Base-by-base conservation (phyloP, 805 yeast genomes). In the Yamadazyma paraphyllophila region DNA sequence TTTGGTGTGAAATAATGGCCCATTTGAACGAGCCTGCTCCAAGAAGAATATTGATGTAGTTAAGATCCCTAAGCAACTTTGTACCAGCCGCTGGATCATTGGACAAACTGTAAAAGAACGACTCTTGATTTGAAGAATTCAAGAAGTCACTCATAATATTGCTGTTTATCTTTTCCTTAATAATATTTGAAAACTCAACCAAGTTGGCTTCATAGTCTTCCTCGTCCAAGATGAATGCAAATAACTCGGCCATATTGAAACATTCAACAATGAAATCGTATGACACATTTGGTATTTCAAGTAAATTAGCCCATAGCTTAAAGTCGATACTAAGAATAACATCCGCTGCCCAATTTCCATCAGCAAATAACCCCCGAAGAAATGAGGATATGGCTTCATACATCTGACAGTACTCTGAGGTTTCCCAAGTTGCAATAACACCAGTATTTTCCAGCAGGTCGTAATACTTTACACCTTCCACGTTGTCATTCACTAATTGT, bases 261-360 rank as follows among this genome's bases (percentile, higher is more conserved):
- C 81, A 62, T 0, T 82, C 78, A 48, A 74, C 75, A 4, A 76
- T 69, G 52, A 74, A 81, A 54, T 85, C 90, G 58, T 72, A 83
- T 0, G 92, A 85, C 2, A 79, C 76, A 44, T 80, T 75, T 7
- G 71, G 63, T 44, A 82, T 55, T 1, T 76, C 68, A 7, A 84
- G 58, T 31, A 79, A 69, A 1, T 70, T 62, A 12, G 81, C 50
- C 72, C 86, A 76, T 11, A 69, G 67, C 9, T 69, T 65, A 48
- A 72, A 66, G 0, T 65, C 54, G 7, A 80, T 56, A 14, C 58
- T 57, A n/a, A 63, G 66, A 12, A 71, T 60, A 41, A 67, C 56
- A 47, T 63, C 70, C 20, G 63, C 61, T 2, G 65, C 66, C 76
- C 83, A 72, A 48, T 75, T 73, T 2, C 77, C 69, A 39, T 77